These are phyloP conservation scores for Orbilia ellipsospora DNA, from an alignment of 2,329 filamentous ascomycete species.

Conservation along the genomic window DNA sequence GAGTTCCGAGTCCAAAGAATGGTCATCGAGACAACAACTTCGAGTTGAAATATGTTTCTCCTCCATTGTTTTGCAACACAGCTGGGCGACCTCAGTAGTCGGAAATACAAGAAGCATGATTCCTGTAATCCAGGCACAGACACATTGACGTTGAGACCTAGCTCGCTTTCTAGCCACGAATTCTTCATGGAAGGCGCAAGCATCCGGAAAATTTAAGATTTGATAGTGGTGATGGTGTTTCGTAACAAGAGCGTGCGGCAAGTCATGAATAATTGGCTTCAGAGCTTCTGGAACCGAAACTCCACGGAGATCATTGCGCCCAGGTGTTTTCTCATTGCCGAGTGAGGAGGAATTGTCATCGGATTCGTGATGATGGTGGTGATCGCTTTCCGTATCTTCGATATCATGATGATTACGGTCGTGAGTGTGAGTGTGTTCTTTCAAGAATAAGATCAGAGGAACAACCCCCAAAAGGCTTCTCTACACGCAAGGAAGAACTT, in stretches of 20 bases:
- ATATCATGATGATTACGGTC: not conserved
- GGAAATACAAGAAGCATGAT: slow-evolving; percentile 29
- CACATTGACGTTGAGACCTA: slow-evolving; percentile 3
- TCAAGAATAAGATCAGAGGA: not conserved
- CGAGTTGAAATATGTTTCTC: slow-evolving; percentile 5
- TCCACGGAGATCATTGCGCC: not conserved
- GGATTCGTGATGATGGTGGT: not conserved
- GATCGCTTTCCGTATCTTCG: not conserved
- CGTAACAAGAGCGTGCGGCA: slow-evolving; percentile 27
- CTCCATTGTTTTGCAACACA: slow-evolving; percentile 24
- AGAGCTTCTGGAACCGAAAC: slow-evolving; percentile 4
- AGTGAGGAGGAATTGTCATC: not conserved
- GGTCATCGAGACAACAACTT: slow-evolving; percentile 35
- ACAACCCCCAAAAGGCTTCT: no score
- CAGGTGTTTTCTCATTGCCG: slow-evolving; percentile 3
- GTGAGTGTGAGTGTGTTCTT: slow-evolving; percentile 12
- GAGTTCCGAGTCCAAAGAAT: slow-evolving; percentile 19
- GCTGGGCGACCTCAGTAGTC: slow-evolving; percentile 19
- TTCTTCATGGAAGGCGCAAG: slow-evolving; percentile 33
- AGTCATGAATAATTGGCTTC: slow-evolving; percentile 3
- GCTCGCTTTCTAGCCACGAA: slow-evolving; percentile 4
- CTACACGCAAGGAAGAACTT: not conserved
- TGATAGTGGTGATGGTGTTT: slow-evolving; percentile 48
- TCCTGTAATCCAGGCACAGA: slow-evolving; percentile 37
- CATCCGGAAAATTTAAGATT: not conserved